Percentiles rank a stretch among this genome's conserved stretches.
Conservation (phyloP, 805 yeast species). For the Pichia sporocuriosa region DNA sequence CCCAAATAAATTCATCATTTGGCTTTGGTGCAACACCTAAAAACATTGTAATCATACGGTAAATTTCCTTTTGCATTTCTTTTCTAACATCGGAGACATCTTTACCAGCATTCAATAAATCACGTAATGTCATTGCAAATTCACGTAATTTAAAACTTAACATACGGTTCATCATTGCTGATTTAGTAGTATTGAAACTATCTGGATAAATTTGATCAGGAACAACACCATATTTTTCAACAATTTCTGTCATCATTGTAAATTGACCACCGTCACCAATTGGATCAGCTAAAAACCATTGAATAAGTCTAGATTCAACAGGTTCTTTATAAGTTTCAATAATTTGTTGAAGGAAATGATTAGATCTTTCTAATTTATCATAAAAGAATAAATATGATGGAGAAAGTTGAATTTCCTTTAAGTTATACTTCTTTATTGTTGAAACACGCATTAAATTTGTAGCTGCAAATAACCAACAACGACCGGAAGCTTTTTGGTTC, state of each 20-base stretch:
- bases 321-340: slow-evolving; percentile 60
- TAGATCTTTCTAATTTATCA: slow-evolving; percentile 81
- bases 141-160: slow-evolving; percentile 69
- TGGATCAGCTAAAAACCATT: slow-evolving; percentile 58
- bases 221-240: slow-evolving; percentile 75
- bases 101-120: slow-evolving; percentile 33
- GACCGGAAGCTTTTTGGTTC: slow-evolving; percentile 68
- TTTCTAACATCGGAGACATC: slow-evolving; percentile 31
- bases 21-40: slow-evolving; percentile 79
- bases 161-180: slow-evolving; percentile 49
- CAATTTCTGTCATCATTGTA: slow-evolving; percentile 71
- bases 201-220: slow-evolving; percentile 74
- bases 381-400: slow-evolving; percentile 77
- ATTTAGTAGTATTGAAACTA: slow-evolving; percentile 45
- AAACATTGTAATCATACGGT: slow-evolving; percentile 57
- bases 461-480: slow-evolving; percentile 89
- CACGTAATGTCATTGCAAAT: slow-evolving; percentile 65
- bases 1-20: slow-evolving; percentile 63
- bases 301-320: slow-evolving; percentile 65
- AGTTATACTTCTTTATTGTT: slow-evolving; percentile 53
- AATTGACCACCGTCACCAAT: slow-evolving; percentile 84
- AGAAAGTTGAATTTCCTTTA: slow-evolving; percentile 66
- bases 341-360: slow-evolving; percentile 71
- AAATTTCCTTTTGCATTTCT: slow-evolving; percentile 52
- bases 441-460: slow-evolving; percentile 64